Evolutionary conservation across 179 eudicot species (phyloP), one percentile per base, ranked within the genome.

Genomic region (Silene coronaria): DNA sequence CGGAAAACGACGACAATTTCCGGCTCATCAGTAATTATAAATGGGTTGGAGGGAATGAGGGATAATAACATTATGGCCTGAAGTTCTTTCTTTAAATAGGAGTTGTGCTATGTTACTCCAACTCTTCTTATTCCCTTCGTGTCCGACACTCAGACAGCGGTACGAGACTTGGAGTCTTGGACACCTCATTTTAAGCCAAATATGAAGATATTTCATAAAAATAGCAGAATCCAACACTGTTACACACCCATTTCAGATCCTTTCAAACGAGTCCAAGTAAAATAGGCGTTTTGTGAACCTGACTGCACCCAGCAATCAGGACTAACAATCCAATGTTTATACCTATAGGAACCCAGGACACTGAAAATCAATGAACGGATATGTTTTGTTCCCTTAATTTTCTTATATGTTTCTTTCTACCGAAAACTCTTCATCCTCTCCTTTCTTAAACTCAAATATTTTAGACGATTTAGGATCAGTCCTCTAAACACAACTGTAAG

Each of bases 51-150:
- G 12, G 45, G n/a, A n/a, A n/a, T n/a, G 48, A 42, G 48, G 45
- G 45, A 36, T 8, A 1, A 73, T 62, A 48, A 10, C 8, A 0
- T 57, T 2, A 62, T 55, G 65, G 42, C 66, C 28, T 67, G 23
- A 58, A 27, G 46, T 75, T 75, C 38, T 64, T 75, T 75, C 38
- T 64, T 5, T 42, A 2, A 42, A 42, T 42, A 42, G 13, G 3
- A 42, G 48, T 42, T 42, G 14, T 42, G 2, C 48, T 42, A 11
- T 42, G 48, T 10, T 42, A 42, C 48, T 10, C 13, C 48, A 2
- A 42, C 13, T 42, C 48, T 42, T 42, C 48, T 10, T 42, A 42
- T 42, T 11, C 48, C 48, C 48, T 42, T 42, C 48, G 3, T 42
- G 48, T 42, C 48, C 0, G 13, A 11, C 14, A 42, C 48, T 42